A percentile compares a stretch with the other conserved stretches of the same genome.
phyloP scores from a whole-genome alignment of 164 flowering plant species.

The Litsea cubeba region DNA sequence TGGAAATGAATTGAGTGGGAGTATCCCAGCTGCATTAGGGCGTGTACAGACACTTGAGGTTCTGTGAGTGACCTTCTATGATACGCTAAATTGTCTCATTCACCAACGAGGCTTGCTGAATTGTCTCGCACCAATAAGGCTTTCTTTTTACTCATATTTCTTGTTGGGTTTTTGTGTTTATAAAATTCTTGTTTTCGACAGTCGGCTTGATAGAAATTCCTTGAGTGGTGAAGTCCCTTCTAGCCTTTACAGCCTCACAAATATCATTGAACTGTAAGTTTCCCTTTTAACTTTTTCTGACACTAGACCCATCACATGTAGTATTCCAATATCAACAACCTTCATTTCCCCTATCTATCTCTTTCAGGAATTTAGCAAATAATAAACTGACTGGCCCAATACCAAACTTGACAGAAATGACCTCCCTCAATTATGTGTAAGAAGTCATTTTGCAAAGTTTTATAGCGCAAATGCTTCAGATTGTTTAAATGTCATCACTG shows the following conservation, averaged over 20 bases:
- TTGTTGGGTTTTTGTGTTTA: not conserved
- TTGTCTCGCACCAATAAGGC: not conserved
- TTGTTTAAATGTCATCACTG: not conserved
- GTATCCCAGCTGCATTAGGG: conserved; percentile 59
- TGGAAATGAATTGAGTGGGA: conserved; percentile 65
- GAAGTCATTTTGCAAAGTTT: conserved; percentile 10
- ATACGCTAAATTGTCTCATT: not conserved
- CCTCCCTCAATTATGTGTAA: conserved; percentile 69
- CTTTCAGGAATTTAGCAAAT: conserved; percentile 65
- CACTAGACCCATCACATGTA: not conserved
- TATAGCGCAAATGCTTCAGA: not conserved
- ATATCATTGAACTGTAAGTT: conserved; percentile 62
- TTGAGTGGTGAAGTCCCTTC: conserved; percentile 56
- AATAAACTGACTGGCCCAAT: conserved; percentile 54
- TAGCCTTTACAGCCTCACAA: conserved; percentile 56
- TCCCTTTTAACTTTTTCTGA: not conserved
- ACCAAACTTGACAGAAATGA: conserved; percentile 69
- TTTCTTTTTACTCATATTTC: not conserved
- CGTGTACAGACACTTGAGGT: conserved; percentile 71
- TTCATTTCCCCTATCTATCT: not conserved
- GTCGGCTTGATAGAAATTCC: conserved; percentile 76
- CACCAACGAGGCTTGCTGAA: not conserved
- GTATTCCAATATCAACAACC: not conserved
- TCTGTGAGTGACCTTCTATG: conserved; percentile 46
- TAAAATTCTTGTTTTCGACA: conserved; percentile 21